These are phyloP conservation scores for Verticillium dahliae DNA, from an alignment of 2,329 filamentous ascomycete species.

Conservation along the genomic window DNA sequence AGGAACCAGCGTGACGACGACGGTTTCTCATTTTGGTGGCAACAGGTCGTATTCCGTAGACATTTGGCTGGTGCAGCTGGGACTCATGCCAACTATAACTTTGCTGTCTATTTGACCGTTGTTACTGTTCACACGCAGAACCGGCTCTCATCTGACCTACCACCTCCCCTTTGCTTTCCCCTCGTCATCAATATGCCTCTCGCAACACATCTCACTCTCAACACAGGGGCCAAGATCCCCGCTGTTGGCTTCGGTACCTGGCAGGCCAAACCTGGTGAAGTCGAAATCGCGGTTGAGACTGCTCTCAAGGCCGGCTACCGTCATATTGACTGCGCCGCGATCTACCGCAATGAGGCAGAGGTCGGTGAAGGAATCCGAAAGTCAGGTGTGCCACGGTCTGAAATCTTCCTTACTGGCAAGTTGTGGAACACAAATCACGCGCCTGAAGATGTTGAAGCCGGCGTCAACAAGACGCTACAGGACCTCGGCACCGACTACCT, in stretches of 20 bases:
- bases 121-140: not conserved
- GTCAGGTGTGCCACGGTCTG: conserved; percentile 28
- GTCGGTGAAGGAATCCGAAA: conserved; percentile 34
- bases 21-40: not conserved
- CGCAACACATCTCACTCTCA: conserved; percentile 12
- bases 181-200: conserved; percentile 6
- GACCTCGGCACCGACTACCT: conserved; percentile 46
- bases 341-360: conserved; percentile 37
- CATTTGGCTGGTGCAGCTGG: not conserved
- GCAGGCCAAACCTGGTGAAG: conserved; percentile 28
- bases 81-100: conserved; percentile 1
- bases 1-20: not conserved
- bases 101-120: not conserved
- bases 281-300: conserved; percentile 37
- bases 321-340: conserved; percentile 41
- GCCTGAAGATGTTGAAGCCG: conserved; percentile 39
- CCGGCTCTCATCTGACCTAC: not conserved
- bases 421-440: conserved; percentile 52
- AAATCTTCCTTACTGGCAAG: conserved; percentile 51
- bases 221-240: conserved; percentile 13
- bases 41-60: not conserved
- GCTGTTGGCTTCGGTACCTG: conserved; percentile 15
- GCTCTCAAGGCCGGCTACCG: conserved; percentile 38
- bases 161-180: not conserved
- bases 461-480: conserved; percentile 38